Evolutionary conservation across 805 yeast genomes (phyloP), one percentile per base, ranked within the genome.

Genomic region (Komagataella populi): DNA sequence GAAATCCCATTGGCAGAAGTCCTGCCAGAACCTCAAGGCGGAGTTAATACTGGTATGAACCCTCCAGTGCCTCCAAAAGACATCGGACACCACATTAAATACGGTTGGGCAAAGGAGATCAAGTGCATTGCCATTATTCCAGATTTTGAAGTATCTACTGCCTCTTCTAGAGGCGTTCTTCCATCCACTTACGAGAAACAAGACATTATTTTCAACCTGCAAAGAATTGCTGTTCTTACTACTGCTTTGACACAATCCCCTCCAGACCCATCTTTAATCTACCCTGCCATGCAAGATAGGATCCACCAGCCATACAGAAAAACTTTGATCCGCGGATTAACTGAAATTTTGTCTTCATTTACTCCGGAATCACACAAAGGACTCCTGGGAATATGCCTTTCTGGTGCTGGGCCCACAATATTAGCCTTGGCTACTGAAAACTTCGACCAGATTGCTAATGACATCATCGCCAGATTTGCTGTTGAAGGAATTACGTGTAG

Each of bases 391-490:
- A 87, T 93, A 59, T 93, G 99, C 65, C 74, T 93, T 53, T 85
- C 96, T 23, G 99, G 99, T 50, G 99, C 99, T 6, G 99, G 99
- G 6, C 99, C 99, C 52, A 93, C 99, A 6, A 90, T 93, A 52
- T 71, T 93, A 56, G 95, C 96, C 46, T 75, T 93, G 55, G 98
- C 99, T 4, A 89, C 96, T 3, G 83, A 78, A 17, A 86, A 87
- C 65, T 93, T 81, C 59, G 96, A 89, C 6, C 74, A 70, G 10
- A 89, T 93, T 59, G 96, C 99, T 6, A 63, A 65, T 5, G 86
- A 81, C 50, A 89, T 93, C 55, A 74, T 88, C 49, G 68, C 69
- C 51, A 75, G 87, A 53, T 90, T 93, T 68, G 66, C 73, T 50
- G 70, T 79, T 55, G 83, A 85, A 57, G 60, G 61, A 46, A 86